Evolutionary conservation across 352 stramenopile species (phyloP), one percentile per base, ranked within the genome.

Genomic region (Globisporangium middletonii): DNA sequence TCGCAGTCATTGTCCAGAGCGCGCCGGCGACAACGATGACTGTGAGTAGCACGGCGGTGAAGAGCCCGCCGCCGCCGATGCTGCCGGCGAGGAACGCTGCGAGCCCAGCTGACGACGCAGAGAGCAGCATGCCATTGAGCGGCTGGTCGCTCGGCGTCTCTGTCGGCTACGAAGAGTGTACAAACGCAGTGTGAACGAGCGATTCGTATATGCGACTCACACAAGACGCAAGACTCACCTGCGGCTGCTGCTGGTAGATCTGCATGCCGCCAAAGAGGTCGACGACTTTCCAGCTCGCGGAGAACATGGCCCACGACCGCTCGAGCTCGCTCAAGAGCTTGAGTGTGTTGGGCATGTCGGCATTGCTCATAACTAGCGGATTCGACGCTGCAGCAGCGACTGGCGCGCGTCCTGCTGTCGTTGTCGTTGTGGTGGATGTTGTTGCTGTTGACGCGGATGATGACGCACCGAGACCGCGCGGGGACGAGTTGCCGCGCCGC

Each of bases 271-370:
- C 73, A 50, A 89, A 89, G 49, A 89, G 63, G 48, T 89, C 79
- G 57, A 81, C 75, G 46, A 87, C 79, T 47, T 69, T 74, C 79
- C 79, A 89, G 37, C 64, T 76, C 28, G 76, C 74, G 4, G 73
- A 65, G 57, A 89, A 89, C 79, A 89, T 89, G 60, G 77, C 67
- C 75, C 77, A 87, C 11, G 79, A 89, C 19, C 67, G 64, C 62
- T 89, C 79, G n/a, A 89, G 59, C 52, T 89, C 79, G 58, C 77
- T 86, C 65, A 89, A 59, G 30, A 89, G 65, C 68, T 84, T 87
- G 26, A 89, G 67, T 23, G 75, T 87, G 53, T 58, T 80, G 8
- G 79, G 72, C 28, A 80, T 65, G 33, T 71, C 71, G 12, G 63
- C 58, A 27, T 27, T 18, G 47, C 19, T 19, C 4, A 50, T 8